These are phyloP conservation scores for Cantharellus cinnabarinus DNA, from an alignment of 768 basidiomycete species.

Conservation along the genomic window DNA sequence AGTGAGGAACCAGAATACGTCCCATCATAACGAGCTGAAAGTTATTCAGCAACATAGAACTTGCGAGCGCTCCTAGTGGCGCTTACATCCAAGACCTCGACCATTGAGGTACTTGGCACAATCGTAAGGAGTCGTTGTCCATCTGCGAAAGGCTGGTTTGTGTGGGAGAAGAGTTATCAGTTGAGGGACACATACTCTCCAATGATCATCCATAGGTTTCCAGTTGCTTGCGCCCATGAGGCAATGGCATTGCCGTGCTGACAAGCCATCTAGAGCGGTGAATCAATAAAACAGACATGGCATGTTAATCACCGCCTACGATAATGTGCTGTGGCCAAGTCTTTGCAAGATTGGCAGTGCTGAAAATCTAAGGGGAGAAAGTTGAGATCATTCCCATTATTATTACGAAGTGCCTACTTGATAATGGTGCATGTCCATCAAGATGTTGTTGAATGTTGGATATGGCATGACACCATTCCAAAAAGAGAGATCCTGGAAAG, in stretches of 20 bases:
- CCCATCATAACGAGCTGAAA: slow-evolving; percentile 42
- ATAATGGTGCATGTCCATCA: slow-evolving; percentile 37
- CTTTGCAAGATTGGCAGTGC: slow-evolving; percentile 30
- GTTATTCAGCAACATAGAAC: not conserved
- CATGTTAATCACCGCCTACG: slow-evolving; percentile 16
- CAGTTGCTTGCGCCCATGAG: slow-evolving; percentile 25
- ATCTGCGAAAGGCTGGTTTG: too few species aligned
- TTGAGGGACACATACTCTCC: slow-evolving; percentile 57
- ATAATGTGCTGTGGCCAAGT: slow-evolving; percentile 36
- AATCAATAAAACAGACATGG: not conserved
- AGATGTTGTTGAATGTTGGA: slow-evolving; percentile 36
- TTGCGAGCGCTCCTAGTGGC: not conserved
- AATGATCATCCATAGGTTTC: slow-evolving; percentile 60
- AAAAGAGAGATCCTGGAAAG: slow-evolving; percentile 52
- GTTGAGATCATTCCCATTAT: not conserved
- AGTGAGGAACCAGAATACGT: slow-evolving; percentile 37
- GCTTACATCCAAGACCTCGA: slow-evolving; percentile 36
- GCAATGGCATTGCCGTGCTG: slow-evolving; percentile 24
- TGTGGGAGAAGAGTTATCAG: too few species aligned
- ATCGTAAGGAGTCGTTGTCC: slow-evolving; percentile 18
- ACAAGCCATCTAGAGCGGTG: slow-evolving; percentile 25
- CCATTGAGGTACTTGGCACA: slow-evolving; percentile 71
- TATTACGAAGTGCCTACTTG: slow-evolving; percentile 11
- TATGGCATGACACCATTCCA: slow-evolving; percentile 40
- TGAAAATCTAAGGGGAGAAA: slow-evolving; percentile 30